Conservation (phyloP, 2,329 filamentous ascomycete species). For the Colletotrichum australisinense region DNA sequence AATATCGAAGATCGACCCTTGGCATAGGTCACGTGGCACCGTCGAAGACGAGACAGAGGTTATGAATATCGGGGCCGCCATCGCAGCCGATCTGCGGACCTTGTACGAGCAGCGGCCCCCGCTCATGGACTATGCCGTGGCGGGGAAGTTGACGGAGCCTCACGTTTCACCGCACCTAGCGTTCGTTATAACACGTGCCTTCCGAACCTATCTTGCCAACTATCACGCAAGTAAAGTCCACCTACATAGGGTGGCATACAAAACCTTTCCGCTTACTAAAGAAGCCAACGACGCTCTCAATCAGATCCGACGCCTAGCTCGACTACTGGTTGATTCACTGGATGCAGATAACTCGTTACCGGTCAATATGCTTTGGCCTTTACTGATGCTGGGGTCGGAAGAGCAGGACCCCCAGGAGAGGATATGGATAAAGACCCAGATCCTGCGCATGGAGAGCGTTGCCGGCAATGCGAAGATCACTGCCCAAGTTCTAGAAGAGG, state of each 20-base stretch:
- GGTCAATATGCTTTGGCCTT: conserved; percentile 68
- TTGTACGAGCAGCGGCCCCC: conserved; percentile 63
- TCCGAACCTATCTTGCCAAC: conserved; percentile 66
- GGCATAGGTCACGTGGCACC: conserved; percentile 65
- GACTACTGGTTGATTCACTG: conserved; percentile 55
- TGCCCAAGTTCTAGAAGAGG: conserved; percentile 57
- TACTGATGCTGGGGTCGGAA: conserved; percentile 67
- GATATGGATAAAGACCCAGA: conserved; percentile 62
- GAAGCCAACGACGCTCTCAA: conserved; percentile 59
- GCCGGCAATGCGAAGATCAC: conserved; percentile 57
- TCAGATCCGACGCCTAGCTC: conserved; percentile 60
- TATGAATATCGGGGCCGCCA: conserved; percentile 63
- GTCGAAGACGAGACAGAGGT: conserved; percentile 69
- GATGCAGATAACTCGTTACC: conserved; percentile 59
- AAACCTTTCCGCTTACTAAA: conserved; percentile 61
- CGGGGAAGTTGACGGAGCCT: conserved; percentile 59
- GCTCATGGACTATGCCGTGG: conserved; percentile 67
- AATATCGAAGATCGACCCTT: conserved; percentile 67
- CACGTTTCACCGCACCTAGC: conserved; percentile 61
- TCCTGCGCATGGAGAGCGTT: conserved; percentile 59
- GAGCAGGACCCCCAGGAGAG: conserved; percentile 61
- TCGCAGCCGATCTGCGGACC: conserved; percentile 60
- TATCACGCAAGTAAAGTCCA: conserved; percentile 67
- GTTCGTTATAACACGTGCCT: conserved; percentile 62
- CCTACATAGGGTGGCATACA: conserved; percentile 68